These are phyloP conservation scores for Vigna angularis DNA, from an alignment of 306 rosid species.

Conservation along the genomic window DNA sequence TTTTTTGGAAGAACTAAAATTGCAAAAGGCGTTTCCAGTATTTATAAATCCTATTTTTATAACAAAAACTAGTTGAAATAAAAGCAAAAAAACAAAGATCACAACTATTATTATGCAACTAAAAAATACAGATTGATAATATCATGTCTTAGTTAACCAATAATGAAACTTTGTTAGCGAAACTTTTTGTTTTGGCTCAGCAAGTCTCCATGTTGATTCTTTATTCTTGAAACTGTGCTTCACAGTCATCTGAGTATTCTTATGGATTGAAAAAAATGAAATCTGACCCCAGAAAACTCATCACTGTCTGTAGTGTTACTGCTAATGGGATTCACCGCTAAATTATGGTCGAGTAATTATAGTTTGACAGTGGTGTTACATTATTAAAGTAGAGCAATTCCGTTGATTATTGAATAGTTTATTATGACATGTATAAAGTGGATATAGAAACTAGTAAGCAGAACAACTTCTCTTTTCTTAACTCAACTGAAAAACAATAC, in stretches of 20 bases:
- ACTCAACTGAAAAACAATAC: slow-evolving; percentile 7
- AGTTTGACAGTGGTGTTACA: background rate
- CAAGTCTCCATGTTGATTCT: background rate
- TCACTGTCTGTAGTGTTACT: background rate
- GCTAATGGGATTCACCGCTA: background rate
- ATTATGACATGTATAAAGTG: background rate
- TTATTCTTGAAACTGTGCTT: background rate
- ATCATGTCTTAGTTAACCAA: background rate
- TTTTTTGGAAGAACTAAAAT: too few species aligned
- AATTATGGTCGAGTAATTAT: background rate
- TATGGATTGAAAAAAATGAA: background rate
- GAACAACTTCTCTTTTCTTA: slow-evolving; percentile 5
- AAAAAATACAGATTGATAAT: background rate
- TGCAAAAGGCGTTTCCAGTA: too few species aligned
- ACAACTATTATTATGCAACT: background rate
- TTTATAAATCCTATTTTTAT: too few species aligned
- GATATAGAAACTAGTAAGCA: background rate
- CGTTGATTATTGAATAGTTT: background rate
- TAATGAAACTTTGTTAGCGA: background rate
- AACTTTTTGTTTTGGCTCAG: background rate
- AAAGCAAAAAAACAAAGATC: background rate
- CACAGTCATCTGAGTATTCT: background rate
- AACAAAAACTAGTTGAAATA: background rate
- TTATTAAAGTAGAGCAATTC: background rate
- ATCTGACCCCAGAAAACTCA: background rate